Base-by-base conservation (phyloP, 225 moss, liverwort and hornwort species). In the Marchantia paleacea region DNA sequence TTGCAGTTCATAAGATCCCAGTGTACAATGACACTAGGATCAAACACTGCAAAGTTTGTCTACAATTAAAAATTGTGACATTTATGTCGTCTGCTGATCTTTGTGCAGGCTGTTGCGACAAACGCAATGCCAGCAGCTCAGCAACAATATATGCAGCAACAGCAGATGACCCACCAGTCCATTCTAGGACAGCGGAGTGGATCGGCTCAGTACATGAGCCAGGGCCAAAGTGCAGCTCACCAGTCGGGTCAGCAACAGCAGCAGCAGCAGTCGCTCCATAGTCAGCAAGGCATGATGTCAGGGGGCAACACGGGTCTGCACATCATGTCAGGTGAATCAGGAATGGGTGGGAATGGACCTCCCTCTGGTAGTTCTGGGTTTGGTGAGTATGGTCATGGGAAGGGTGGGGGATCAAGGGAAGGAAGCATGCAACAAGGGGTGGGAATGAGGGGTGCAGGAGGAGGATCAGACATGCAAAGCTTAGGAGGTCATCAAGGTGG, bases 161-260 rank as follows among this genome's bases (percentile, higher is more conserved):
- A 78, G 51, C 87, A 87, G 74, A 81, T 84, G 75, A 81, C 82
- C 67, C 87, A 88, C 49, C 85, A 85, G 83, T 88, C 88, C 77
- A 88, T 85, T n/a, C 31, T 88, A 79, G 88, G 88, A 79, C 88
- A 88, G 75, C 83, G 85, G n/a, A 81, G 84, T 63, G 87, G 82
- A 10, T 84, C 87, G 53, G 82, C 82, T 55, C 85, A 82, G 60
- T 87, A 87, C 51, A 80, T 87, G 19, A 85, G 87, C 69, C 87
- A 87, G 73, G 82, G 84, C 22, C 84, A 87, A 79, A 80, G 85
- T 69, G 79, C 87, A 73, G 54, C 84, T 60, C 87, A 87, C 16
- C 85, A 80, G 54, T 75, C 84, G 64, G 80, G 78, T 39, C 87
- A 80, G 72, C 79, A 75, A 26, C 75, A 81, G 52, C 80, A 79